phyloP scores from a whole-genome alignment of 1,284 basidiomycete genomes.

The Marasmius oreades region DNA sequence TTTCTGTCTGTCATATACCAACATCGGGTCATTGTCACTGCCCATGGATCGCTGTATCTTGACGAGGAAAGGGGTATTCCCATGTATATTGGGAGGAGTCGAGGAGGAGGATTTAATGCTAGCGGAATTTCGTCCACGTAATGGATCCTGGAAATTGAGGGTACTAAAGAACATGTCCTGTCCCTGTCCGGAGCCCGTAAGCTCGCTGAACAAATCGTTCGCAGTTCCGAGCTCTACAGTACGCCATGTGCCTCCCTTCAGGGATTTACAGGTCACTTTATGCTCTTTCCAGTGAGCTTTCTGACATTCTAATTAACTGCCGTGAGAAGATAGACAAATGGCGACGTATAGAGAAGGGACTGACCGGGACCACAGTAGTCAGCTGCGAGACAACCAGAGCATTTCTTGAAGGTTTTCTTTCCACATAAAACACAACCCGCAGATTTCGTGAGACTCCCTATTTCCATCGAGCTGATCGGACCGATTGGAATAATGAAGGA shows the following conservation, averaged over 20 bases:
- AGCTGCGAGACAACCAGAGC: neutral
- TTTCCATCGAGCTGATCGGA: neutral
- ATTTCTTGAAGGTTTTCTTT: neutral
- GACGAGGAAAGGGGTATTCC: constrained; percentile 34
- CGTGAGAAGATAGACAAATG: neutral
- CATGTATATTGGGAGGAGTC: constrained; percentile 31
- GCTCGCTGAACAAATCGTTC: neutral
- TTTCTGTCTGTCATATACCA: constrained; percentile 39
- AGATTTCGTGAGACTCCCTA: neutral
- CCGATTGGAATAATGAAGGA: constrained; percentile 1
- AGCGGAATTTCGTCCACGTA: neutral
- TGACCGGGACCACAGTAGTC: neutral
- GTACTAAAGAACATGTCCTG: neutral
- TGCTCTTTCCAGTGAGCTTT: neutral
- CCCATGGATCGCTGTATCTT: constrained; percentile 33
- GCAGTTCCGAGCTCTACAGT: neutral
- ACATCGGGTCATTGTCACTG: constrained; percentile 19
- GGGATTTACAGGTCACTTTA: neutral
- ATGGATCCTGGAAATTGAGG: neutral
- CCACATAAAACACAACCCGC: neutral
- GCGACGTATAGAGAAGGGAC: neutral
- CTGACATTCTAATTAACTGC: neutral
- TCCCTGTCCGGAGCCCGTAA: neutral
- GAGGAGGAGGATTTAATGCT: neutral
- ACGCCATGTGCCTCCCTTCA: neutral